Base-by-base conservation (phyloP, 139 green algal species). In the Pleodorina starrii region DNA sequence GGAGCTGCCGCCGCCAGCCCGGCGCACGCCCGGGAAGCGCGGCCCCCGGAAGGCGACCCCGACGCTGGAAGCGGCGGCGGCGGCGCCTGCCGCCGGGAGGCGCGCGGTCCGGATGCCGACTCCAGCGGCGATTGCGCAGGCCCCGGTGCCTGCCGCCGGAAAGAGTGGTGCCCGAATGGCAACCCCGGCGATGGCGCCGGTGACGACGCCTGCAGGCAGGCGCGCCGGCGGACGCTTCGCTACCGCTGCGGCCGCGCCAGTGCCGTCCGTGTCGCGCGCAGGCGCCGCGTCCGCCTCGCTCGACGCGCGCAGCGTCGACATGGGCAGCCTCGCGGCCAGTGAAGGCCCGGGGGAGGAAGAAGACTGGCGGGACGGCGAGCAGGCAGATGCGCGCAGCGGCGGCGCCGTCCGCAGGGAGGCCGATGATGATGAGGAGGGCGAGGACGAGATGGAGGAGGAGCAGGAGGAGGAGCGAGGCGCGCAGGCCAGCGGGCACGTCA, bases 1-100 rank as follows among this genome's bases (percentile, higher is more conserved):
- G 50, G 76, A 84, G 76, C 76, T 84, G 76, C 76, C 76, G 35
- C 16, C 76, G 32, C 48, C 48, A 11, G 54, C 43, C 16, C n/a
- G 19, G 16, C 48, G 21, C 48, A 35, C n/a, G 43, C 10, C 73
- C 25, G 23, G 10, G 43, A 63, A 69, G 48, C 3, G 48, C 46
- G 42, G 72, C 36, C 2, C n/a, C n/a, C 7, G 29, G 6, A 29
- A 11, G 23, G 57, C 12, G 57, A 29, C 17, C 12, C 12, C 10
- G 48, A 57, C 48, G 48, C 11, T 12, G 48, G 11, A 57, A 57
- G 48, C 48, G 7, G 69, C 36, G 3, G 44, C 75, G 57, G 57
- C 57, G 27, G 79, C 79, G 29, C 50, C 79, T 36, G 25, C 69
- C 69, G 27, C 5, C 17, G 2, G 69, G 16, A 38, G 19, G 17